Evolutionary conservation across 768 basidiomycete species (phyloP).

Genomic region (Kwoniella pini): DNA sequence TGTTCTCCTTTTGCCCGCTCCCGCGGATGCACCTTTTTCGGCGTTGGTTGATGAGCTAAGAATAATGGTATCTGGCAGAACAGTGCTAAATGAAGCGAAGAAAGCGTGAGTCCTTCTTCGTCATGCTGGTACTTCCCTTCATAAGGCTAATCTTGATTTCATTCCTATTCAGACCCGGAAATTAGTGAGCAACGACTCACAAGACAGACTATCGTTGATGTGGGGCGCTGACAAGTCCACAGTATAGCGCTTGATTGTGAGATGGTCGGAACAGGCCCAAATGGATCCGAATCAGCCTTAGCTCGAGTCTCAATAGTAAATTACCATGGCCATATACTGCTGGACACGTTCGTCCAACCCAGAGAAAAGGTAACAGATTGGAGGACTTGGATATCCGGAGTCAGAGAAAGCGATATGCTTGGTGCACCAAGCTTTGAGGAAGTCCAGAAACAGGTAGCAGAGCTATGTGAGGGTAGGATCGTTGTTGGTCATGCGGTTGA

Average conservation of each 20-base stretch:
- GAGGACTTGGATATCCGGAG: constrained; percentile 83
- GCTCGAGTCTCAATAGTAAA: constrained; percentile 90
- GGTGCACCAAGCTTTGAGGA: constrained; percentile 74
- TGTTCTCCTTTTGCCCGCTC: constrained; percentile 33
- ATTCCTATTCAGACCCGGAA: constrained; percentile 45
- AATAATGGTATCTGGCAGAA: constrained; percentile 49
- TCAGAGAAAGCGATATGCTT: constrained; percentile 72
- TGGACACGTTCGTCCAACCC: constrained; percentile 85
- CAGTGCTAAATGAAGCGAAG: constrained; percentile 43
- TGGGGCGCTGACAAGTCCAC: constrained; percentile 54
- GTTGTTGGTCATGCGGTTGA: constrained; percentile 87
- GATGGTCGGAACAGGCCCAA: constrained; percentile 93
- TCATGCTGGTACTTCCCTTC: not conserved
- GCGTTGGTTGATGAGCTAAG: constrained; percentile 45
- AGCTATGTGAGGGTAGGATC: constrained; percentile 72
- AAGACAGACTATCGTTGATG: too few species aligned
- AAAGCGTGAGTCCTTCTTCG: constrained; percentile 40
- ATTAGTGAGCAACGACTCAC: constrained; percentile 39
- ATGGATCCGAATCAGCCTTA: constrained; percentile 76
- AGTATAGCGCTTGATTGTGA: constrained; percentile 88
- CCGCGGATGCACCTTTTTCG: constrained; percentile 23
- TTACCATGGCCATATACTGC: constrained; percentile 72
- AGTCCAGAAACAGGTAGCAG: constrained; percentile 75
- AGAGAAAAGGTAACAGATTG: constrained; percentile 89
- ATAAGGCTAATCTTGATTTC: too few species aligned